Evolutionary conservation across 306 rosid species (phyloP).

Genomic region (Vigna unguiculata): DNA sequence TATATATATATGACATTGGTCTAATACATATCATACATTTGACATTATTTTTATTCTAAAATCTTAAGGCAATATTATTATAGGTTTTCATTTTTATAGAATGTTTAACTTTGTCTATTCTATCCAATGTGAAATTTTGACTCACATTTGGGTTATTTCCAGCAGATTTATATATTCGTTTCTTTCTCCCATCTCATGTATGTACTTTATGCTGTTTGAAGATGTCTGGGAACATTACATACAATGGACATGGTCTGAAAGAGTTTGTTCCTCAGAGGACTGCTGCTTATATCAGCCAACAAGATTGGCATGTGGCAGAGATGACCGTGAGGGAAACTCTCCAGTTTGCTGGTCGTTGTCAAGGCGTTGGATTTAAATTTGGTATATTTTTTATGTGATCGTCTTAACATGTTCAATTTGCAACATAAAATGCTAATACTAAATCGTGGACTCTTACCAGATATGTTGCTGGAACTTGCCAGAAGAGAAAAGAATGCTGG

Average conservation of each 20-base stretch:
- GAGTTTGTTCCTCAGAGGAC: constrained; percentile 98
- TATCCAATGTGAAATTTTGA: too few species aligned
- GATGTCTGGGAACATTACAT: constrained; percentile 83
- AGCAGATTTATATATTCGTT: constrained; percentile 25
- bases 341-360: constrained; percentile 88
- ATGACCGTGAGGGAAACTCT: constrained; percentile 96
- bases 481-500: constrained; percentile 95
- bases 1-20: too few species aligned
- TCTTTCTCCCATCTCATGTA: constrained; percentile 36
- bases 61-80: too few species aligned
- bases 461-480: constrained; percentile 94
- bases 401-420: constrained; percentile 20
- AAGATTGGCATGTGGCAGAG: constrained; percentile 85
- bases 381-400: constrained; percentile 57
- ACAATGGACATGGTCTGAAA: constrained; percentile 79
- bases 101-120: too few species aligned
- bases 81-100: too few species aligned
- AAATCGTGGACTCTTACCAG: constrained; percentile 55
- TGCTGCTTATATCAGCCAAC: constrained; percentile 89
- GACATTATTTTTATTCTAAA: too few species aligned
- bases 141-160: too few species aligned
- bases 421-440: constrained; percentile 42
- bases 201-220: constrained; percentile 48
- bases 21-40: too few species aligned
- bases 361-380: constrained; percentile 90